Base-by-base conservation (phyloP, 495 filamentous ascomycete genomes). In the Usnea hakonensis region DNA sequence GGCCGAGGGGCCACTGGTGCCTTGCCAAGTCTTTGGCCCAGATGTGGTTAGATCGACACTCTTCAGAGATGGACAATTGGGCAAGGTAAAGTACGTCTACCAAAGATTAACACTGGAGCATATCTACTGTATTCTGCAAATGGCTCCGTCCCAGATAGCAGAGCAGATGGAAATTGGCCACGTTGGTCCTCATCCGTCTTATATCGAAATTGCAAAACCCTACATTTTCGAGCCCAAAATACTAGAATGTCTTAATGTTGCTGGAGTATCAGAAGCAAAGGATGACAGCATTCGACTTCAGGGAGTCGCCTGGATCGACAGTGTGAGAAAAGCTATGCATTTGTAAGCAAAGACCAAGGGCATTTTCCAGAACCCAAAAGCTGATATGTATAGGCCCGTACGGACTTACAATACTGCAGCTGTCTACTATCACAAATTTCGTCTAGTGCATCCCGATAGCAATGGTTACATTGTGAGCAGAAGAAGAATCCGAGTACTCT, bases 381-480 rank as follows among this genome's bases (percentile, higher is more conserved):
- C 37, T 63, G 55, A 61, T 43, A 62, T 7, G 17, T 10, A 26
- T 59, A 88, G 86, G 35, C 91, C 91, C 5, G 83, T 94, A 36
- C 85, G 86, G 52, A 95, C 91, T 6, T 95, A 87, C 70, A 85
- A 89, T 66, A 94, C 90, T 0, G 91, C 91, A 13, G 85, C 84
- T 48, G 83, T 85, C 16, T 94, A 94, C 67, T 96, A 91, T 73
- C 91, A 96, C 75, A 88, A 87, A 60, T 96, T 96, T 70, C 87
- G 91, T 26, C 79, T 97, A 38, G 77, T 85, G 8, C 90, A 92
- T 71, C 79, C 85, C 19, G 87, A 89, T 64, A 82, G 70, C 58
- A 88, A 90, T 48, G 68, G 68, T 1, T 67, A 62, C 26, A 64
- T 69, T 50, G 68, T 69, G 44, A 44, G 60, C 59, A 59, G 21